phyloP scores from a whole-genome alignment of 1,284 basidiomycete species.

The Pseudozyma thailandica region DNA sequence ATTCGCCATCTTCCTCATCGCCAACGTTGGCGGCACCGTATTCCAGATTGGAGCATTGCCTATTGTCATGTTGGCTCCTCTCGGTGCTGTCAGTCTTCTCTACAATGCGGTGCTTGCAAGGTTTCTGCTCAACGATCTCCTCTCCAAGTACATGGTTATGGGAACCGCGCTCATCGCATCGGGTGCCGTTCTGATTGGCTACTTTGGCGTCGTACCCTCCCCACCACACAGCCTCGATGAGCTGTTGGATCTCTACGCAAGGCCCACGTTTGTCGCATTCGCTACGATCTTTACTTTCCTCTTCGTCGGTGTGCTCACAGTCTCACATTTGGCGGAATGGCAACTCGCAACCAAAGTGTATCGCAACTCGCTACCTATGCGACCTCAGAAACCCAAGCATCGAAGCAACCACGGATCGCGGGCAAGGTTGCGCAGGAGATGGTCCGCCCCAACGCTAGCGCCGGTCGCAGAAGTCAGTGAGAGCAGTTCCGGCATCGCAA shows the following conservation, averaged over 20 bases:
- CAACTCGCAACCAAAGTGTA: constrained; percentile 54
- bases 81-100: constrained; percentile 88
- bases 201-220: constrained; percentile 93
- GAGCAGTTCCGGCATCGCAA: constrained; percentile 64
- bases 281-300: constrained; percentile 75
- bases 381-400: constrained; percentile 22
- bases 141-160: constrained; percentile 83
- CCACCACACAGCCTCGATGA: constrained; percentile 88
- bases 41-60: constrained; percentile 90
- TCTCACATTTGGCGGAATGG: constrained; percentile 65
- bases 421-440: constrained; percentile 31
- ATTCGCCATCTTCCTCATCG: constrained; percentile 75
- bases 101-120: constrained; percentile 95
- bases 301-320: constrained; percentile 72
- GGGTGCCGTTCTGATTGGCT: constrained; percentile 87
- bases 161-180: constrained; percentile 88
- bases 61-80: constrained; percentile 72
- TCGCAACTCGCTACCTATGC: constrained; percentile 16
- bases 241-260: constrained; percentile 80
- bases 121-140: constrained; percentile 84
- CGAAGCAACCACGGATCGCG: constrained; percentile 16
- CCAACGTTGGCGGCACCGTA: constrained; percentile 89
- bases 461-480: constrained; percentile 66
- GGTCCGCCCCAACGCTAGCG: constrained; percentile 62
- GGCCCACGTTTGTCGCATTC: constrained; percentile 81